Conservation (phyloP, 2,329 filamentous ascomycete species). For the Colletotrichum kahawae region DNA sequence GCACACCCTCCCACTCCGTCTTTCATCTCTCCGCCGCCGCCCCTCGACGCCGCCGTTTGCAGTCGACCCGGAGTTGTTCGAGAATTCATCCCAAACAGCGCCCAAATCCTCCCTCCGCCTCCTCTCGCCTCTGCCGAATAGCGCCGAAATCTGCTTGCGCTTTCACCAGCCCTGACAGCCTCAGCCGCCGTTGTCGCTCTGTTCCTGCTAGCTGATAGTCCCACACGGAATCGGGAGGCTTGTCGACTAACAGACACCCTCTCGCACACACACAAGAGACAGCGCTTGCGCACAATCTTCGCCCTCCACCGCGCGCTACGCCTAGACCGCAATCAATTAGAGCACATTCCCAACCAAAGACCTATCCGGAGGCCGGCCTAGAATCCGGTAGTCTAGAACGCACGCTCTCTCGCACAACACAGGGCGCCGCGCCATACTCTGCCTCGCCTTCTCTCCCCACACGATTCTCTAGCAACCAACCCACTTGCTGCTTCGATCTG, state of each 20-base stretch:
- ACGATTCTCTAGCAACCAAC: conserved; percentile 14
- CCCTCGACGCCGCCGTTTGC: conserved; percentile 16
- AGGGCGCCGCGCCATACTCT: conserved; percentile 16
- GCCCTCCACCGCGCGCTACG: background rate
- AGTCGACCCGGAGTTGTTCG: conserved; percentile 4
- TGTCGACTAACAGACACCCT: background rate
- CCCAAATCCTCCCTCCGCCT: background rate
- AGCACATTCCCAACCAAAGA: conserved; percentile 3
- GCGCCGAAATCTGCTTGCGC: conserved; percentile 6
- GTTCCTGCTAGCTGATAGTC: background rate
- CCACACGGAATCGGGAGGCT: background rate
- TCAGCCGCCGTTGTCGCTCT: conserved; percentile 8
- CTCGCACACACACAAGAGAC: background rate
- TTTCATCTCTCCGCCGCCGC: background rate
- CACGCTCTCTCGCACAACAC: background rate
- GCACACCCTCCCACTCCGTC: background rate
- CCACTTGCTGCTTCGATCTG: background rate
- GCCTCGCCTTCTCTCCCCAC: background rate
- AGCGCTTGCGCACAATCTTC: background rate
- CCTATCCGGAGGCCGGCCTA: conserved; percentile 9
- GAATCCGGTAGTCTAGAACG: conserved; percentile 4
- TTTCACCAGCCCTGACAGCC: background rate
- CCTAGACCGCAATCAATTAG: conserved; percentile 16
- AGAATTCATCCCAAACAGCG: background rate
- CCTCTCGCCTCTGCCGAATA: background rate